phyloP scores from a whole-genome alignment of 75 land plant species.

The Isoetes taiwanensis region DNA sequence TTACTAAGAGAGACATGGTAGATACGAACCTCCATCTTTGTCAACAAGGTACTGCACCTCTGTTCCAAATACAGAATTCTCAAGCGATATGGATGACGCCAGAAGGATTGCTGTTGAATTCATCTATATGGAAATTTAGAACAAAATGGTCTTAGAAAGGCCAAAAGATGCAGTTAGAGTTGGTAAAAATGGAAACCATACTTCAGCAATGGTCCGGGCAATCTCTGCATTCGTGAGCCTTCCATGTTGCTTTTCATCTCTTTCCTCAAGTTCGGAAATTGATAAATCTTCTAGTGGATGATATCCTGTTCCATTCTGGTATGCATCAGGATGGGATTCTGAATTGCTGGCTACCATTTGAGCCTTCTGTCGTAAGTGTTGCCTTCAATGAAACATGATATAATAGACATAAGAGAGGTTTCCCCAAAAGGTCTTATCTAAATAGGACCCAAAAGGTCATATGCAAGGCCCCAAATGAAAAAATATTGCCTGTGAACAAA shows the following conservation, averaged over 20 bases:
- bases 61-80: constrained; percentile 42
- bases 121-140: constrained; percentile 24
- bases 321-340: no score
- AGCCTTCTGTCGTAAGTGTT: no score
- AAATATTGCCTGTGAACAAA: no score
- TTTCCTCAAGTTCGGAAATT: constrained; percentile 23
- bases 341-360: no score
- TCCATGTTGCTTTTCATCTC: neutral
- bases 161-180: neutral
- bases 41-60: constrained; percentile 64
- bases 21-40: constrained; percentile 71
- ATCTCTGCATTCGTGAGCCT: constrained; percentile 59
- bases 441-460: no score
- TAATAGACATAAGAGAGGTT: no score
- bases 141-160: neutral
- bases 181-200: constrained; percentile 8
- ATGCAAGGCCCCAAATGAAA: no score
- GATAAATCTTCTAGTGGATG: constrained; percentile 92
- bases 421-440: no score
- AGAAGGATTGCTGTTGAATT: constrained; percentile 53
- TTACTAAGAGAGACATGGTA: no score
- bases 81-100: constrained; percentile 36
- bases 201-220: constrained; percentile 82
- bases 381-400: no score
- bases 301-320: no score